Evolutionary conservation across 495 filamentous ascomycete genomes (phyloP).

Genomic region (Astrothelium subdiscretum): DNA sequence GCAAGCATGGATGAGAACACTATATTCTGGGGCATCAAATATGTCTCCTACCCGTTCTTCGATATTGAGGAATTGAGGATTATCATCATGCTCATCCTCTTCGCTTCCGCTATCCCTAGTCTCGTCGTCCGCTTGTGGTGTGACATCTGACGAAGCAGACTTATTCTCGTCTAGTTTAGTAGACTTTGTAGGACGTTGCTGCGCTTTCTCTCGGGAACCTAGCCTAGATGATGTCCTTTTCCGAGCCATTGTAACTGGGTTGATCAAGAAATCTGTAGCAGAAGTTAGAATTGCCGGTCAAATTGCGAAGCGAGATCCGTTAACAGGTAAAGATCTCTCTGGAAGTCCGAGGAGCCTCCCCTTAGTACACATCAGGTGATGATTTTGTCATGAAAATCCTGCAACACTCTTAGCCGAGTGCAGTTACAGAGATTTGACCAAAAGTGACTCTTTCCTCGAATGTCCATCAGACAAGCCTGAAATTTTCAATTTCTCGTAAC

Average conservation of each 20-base stretch:
- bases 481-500: too few relatives aligned
- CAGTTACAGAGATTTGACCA: too few relatives aligned
- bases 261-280: background rate
- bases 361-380: too few relatives aligned
- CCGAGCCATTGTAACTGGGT: background rate
- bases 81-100: background rate
- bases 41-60: constrained; percentile 24
- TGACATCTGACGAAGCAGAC: background rate
- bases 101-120: background rate
- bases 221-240: background rate
- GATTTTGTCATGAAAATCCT: too few relatives aligned
- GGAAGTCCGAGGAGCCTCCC: too few relatives aligned
- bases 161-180: background rate
- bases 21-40: constrained; percentile 23
- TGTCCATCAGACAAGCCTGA: too few relatives aligned
- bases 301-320: background rate
- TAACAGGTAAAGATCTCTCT: too few relatives aligned
- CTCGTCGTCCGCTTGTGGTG: background rate
- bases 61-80: constrained; percentile 8
- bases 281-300: background rate
- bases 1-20: constrained; percentile 31
- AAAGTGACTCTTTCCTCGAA: too few relatives aligned
- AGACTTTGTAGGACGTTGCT: background rate
- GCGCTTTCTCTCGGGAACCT: background rate
- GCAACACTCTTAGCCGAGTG: too few relatives aligned